Percentiles rank a stretch among this genome's conserved stretches.
Conservation (phyloP, 2,329 filamentous ascomycete genomes). For the Stachybotrys chlorohalonatus region DNA sequence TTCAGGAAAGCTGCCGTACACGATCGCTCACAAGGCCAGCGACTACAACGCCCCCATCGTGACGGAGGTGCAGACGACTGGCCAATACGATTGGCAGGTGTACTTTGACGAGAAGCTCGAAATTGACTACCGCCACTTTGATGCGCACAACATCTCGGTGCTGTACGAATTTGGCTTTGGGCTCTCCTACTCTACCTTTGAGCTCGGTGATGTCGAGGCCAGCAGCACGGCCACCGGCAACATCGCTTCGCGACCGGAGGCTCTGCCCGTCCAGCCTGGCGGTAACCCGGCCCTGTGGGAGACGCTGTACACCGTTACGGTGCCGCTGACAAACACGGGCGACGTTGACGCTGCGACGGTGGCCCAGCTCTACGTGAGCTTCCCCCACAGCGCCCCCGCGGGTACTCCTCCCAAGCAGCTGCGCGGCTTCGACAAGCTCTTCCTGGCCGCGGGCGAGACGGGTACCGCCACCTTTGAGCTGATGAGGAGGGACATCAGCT, state of each 20-base stretch:
- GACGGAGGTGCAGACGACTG: conserved; percentile 25
- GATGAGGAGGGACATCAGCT: conserved; percentile 36
- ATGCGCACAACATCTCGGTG: conserved; percentile 47
- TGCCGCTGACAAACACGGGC: conserved; percentile 43
- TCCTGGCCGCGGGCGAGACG: conserved; percentile 29
- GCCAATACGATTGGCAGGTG: conserved; percentile 30
- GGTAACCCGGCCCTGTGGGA: conserved; percentile 47
- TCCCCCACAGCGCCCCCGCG: conserved; percentile 25
- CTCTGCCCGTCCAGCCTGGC: conserved; percentile 32
- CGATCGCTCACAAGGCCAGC: conserved; percentile 49
- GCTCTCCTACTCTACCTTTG: conserved; percentile 58
- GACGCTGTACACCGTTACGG: conserved; percentile 35
- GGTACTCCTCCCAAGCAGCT: conserved; percentile 40
- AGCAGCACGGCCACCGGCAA: conserved; percentile 8
- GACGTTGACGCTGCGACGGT: conserved; percentile 37
- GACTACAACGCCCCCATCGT: conserved; percentile 34
- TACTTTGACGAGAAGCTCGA: conserved; percentile 55
- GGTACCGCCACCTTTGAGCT: conserved; percentile 34
- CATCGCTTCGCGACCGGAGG: conserved; percentile 18
- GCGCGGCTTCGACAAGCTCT: conserved; percentile 42
- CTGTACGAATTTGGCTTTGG: conserved; percentile 61
- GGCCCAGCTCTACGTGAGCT: conserved; percentile 45
- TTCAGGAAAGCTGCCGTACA: conserved; percentile 62
- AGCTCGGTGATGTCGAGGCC: conserved; percentile 28
- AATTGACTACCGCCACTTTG: conserved; percentile 60